phyloP scores from a whole-genome alignment of 116 monocot genomes.

The Zostera marina region DNA sequence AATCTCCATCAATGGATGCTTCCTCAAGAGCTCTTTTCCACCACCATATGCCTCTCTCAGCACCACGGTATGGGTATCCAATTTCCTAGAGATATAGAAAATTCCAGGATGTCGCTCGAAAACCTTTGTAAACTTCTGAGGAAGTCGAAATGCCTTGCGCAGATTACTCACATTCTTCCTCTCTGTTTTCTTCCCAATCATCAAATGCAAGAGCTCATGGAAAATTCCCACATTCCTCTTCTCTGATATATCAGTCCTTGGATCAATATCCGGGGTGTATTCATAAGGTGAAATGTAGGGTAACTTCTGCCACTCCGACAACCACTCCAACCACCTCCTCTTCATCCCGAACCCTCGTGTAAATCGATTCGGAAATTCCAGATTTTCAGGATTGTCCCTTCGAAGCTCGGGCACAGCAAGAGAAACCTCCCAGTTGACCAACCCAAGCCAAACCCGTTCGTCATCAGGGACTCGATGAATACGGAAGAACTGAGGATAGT shows the following conservation, averaged over 20 bases:
- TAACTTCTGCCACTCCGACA: conserved; percentile 70
- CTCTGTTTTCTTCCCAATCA: conserved; percentile 67
- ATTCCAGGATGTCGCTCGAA: conserved; percentile 85
- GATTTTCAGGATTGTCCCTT: background rate
- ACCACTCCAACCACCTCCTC: conserved; percentile 58
- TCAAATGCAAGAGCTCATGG: conserved; percentile 82
- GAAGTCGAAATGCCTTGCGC: conserved; percentile 37
- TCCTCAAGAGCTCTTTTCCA: conserved; percentile 18
- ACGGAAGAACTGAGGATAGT: conserved; percentile 30
- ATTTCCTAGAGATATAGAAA: conserved; percentile 72
- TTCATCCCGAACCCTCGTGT: conserved; percentile 54
- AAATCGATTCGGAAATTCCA: conserved; percentile 66
- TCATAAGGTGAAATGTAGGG: conserved; percentile 73
- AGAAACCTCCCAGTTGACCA: conserved; percentile 31
- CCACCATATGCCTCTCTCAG: conserved; percentile 65
- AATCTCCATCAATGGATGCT: conserved; percentile 37
- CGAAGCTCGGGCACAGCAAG: conserved; percentile 15
- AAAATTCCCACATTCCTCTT: conserved; percentile 90
- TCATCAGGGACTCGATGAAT: conserved; percentile 17
- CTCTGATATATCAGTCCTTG: conserved; percentile 69
- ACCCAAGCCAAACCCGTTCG: conserved; percentile 47
- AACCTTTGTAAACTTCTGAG: conserved; percentile 89
- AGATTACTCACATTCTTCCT: conserved; percentile 61
- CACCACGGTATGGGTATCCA: conserved; percentile 65
- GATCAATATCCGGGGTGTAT: conserved; percentile 36